phyloP scores from a whole-genome alignment of 2,329 filamentous ascomycete genomes.

The Penicillium sp. region DNA sequence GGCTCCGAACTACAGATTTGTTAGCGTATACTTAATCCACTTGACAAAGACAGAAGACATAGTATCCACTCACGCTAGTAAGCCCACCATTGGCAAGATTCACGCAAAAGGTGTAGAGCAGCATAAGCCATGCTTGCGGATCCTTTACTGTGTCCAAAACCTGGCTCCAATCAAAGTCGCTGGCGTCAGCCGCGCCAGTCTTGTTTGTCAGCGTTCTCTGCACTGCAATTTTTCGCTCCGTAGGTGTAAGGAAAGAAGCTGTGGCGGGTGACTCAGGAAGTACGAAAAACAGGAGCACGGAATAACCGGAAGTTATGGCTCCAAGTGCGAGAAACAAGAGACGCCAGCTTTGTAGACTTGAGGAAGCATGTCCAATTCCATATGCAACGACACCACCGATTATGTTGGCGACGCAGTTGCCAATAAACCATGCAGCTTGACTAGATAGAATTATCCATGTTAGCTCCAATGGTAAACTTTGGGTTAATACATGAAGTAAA shows the following conservation, averaged over 20 bases:
- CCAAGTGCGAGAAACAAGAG: conserved; percentile 1
- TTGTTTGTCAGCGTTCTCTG: neutral
- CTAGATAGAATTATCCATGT: neutral
- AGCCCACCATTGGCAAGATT: conserved; percentile 18
- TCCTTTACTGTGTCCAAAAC: conserved; percentile 1
- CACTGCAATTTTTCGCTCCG: neutral
- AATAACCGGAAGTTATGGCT: neutral
- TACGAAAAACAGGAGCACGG: neutral
- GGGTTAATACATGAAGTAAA: neutral
- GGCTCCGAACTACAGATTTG: neutral
- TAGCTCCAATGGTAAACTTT: neutral
- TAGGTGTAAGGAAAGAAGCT: neutral
- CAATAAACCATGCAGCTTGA: conserved; percentile 20
- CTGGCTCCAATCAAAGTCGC: neutral
- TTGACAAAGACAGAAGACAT: no score
- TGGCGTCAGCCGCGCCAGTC: neutral
- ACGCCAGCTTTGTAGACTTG: neutral
- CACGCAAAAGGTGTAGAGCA: conserved; percentile 14
- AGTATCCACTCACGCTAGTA: conserved; percentile 1
- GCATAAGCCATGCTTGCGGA: conserved; percentile 11
- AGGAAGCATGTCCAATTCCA: conserved; percentile 20
- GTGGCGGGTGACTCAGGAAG: conserved; percentile 1
- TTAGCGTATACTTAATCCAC: neutral
- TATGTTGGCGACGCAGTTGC: conserved; percentile 17
- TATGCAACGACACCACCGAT: conserved; percentile 16